Base-by-base conservation (phyloP, 2,329 filamentous ascomycete genomes). In the Chaetomiaceae sp. region DNA sequence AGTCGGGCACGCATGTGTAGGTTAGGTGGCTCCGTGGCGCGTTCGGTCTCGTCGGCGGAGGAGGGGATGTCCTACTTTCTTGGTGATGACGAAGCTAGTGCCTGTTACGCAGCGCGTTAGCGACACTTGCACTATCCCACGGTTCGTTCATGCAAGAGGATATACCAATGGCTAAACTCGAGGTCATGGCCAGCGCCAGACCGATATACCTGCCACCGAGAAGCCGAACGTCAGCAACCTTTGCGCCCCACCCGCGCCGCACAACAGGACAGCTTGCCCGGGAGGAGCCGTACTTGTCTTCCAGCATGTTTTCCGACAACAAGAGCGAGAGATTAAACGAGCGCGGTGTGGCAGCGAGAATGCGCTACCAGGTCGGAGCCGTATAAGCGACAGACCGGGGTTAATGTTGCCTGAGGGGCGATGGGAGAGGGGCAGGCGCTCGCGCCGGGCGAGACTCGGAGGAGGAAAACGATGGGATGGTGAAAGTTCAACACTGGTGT, bases 21-120 rank as follows among this genome's bases (percentile, higher is more conserved):
- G 25, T 19, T 17, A 7, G 3, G 9, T 31, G 17, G 42, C 34
- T 45, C 22, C 31, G 29, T 47, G 6, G 36, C 47, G 44, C 14
- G 39, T 23, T 52, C 17, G 20, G 22, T 48, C 51, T 34, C 17
- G 37, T 6, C 14, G 34, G 22, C 6, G 3, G 33, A 27, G 25
- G 43, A 20, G 25, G 31, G 17, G 42, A 20, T 29, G 17, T 27
- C 34, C n/a, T 75, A 94, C 89, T 82, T 96, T 97, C 76, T 99
- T 99, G 44, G 95, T 99, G 66, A 99, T 96, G 63, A 99, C 92
- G 72, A 99, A 99, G 80, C 91, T 96, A 47, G 89, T 91, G 67
- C 91, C 90, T 94, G 64, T 39, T 54, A 36, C 15, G n/a, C 31
- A 33, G 5, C 5, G 8, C 25, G 43, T 55, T 39, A 53, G 46